Base-by-base conservation (phyloP, 2,329 filamentous ascomycete species). In the Aphanoascus verrucosus region DNA sequence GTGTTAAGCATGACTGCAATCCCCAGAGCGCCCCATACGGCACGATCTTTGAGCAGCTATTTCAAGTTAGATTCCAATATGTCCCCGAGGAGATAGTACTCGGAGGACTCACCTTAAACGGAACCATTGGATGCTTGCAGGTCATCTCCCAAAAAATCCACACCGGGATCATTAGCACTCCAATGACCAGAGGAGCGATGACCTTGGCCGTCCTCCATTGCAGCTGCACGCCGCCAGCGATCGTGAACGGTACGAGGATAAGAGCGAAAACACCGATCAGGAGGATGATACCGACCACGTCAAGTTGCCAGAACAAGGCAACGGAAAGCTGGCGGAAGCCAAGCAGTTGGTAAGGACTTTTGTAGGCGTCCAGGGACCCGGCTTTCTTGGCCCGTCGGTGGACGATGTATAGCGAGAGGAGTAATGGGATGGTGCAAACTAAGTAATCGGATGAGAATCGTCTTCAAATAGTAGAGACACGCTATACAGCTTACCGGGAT, bases 21-120 rank as follows among this genome's bases (percentile, higher is more conserved):
- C 2, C 77, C 79, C 31, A 85, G 65, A 3, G 82, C 75, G 4
- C 73, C 80, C 79, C 81, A 84, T 23, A 84, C 75, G n/a, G 74
- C 74, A 19, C 82, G 79, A 61, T 85, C 80, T 65, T 77, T 80
- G 61, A 85, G 72, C 1, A 82, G 70, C 53, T 69, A 34, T 2
- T 40, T 5, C 42, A 7, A 11, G 58, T 60, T 37, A 53, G 42
- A 6, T 12, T 15, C 12, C 20, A 38, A 7, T 17, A 49, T 23
- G 9, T 15, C n/a, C 23, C 23, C 5, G 3, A 20, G 17, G 8
- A 6, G 32, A 51, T 14, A 12, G 46, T 62, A 8, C 5, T 17
- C 14, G 17, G 11, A n/a, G 28, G 15, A 47, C 63, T 59, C 31
- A 67, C 67, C 41, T 70, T 69, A 67, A 84, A 83, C 3, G 82